Base-by-base conservation (phyloP, 306 rosid species). In the Adenanthera pavonina region DNA sequence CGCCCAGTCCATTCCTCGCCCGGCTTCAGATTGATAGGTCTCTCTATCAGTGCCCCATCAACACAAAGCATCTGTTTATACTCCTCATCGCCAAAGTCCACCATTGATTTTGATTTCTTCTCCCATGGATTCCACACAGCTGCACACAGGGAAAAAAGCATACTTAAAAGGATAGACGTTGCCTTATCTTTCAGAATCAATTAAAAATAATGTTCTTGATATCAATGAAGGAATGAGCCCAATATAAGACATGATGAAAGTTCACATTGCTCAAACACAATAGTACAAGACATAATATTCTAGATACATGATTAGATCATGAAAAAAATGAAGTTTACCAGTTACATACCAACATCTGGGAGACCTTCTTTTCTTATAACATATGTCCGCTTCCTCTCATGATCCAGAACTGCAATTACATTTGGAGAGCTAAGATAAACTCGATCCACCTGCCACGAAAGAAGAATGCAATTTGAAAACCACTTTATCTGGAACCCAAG, bases 101-200 rank as follows among this genome's bases (percentile, higher is more conserved):
- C 85, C 97, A 93, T 93, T 2, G 91, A 71, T 75, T 92, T 95
- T 38, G 98, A 88, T 78, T 92, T 95, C 89, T 93, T 95, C 74
- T 93, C 97, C 99, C 99, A 95, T 72, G 99, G 99, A 84, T 95
- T 95, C 99, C 99, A 95, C 66, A 95, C 92, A 51, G 85, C 99
- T 95, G 85, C 72, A 46, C 8, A 73, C 6, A 43, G 57, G 8
- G 56, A 2, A 76, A 11, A 81, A 69, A 25, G 3, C 44, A 46
- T 49, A n/a, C 62, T 51, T 3, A 9, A 44, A 80, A 52, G 59
- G 17, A 75, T 62, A 36, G 12, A 72, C 44, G 48, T 43, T 59
- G 49, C 40, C 40, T 60, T 30, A 36, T 65, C 47, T 38, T 38
- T 44, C 65, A 30, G 9, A 54, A 51, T 14, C 49, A 70, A 59